phyloP scores from a whole-genome alignment of 345 rosid species.

The Linum trigynum region DNA sequence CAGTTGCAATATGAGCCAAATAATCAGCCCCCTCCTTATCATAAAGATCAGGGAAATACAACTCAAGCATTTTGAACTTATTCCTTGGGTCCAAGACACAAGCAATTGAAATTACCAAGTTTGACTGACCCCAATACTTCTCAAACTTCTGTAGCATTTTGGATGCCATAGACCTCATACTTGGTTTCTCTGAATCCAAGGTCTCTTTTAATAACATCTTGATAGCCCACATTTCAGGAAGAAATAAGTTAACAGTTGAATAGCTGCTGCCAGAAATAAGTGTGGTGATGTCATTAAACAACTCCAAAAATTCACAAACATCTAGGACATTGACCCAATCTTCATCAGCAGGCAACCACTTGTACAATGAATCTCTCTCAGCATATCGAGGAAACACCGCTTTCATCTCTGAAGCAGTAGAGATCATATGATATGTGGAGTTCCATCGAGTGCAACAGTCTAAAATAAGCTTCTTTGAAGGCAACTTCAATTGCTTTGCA shows the following conservation, averaged over 20 bases:
- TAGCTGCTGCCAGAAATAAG: constrained; percentile 12
- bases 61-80: constrained; percentile 24
- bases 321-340: constrained; percentile 19
- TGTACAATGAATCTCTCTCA: constrained; percentile 16
- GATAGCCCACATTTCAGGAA: constrained; percentile 17
- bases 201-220: constrained; percentile 13
- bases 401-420: constrained; percentile 16
- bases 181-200: constrained; percentile 12
- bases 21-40: constrained; percentile 11
- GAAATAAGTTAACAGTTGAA: constrained; percentile 25
- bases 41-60: constrained; percentile 20
- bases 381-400: constrained; percentile 18
- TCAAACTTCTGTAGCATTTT: constrained; percentile 18
- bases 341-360: constrained; percentile 17
- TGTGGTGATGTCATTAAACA: constrained; percentile 14
- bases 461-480: constrained; percentile 17
- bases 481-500: constrained; percentile 19
- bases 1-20: constrained; percentile 6
- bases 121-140: constrained; percentile 20
- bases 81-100: constrained; percentile 23
- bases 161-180: constrained; percentile 18
- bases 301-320: constrained; percentile 18
- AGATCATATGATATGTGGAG: constrained; percentile 20
- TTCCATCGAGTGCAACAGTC: constrained; percentile 20
- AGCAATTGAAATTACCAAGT: constrained; percentile 23